These are phyloP conservation scores for Lasiosphaeris hirsuta DNA, from an alignment of 495 filamentous ascomycete genomes.

Conservation along the genomic window DNA sequence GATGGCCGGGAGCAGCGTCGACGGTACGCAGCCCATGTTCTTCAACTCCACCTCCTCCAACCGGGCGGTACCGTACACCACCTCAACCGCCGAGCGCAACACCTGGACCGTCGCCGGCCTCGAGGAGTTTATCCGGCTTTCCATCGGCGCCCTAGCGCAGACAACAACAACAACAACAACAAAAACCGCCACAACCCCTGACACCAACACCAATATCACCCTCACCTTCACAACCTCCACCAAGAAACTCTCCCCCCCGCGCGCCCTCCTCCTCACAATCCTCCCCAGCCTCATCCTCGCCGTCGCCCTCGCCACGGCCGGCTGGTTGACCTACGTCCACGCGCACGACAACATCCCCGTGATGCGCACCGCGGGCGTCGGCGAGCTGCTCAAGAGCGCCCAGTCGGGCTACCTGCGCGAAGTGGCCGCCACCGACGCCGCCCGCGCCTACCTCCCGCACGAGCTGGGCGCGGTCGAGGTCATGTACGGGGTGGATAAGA, in stretches of 20 bases:
- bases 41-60: constrained; percentile 22
- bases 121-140: constrained; percentile 21
- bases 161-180: constrained; percentile 19
- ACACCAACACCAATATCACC: background rate
- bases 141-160: constrained; percentile 28
- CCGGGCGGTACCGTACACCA: constrained; percentile 19
- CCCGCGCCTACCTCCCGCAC: constrained; percentile 23
- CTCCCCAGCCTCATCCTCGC: constrained; percentile 15
- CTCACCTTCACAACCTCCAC: constrained; percentile 5
- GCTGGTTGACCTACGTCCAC: constrained; percentile 16
- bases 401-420: constrained; percentile 26
- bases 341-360: constrained; percentile 21
- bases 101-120: constrained; percentile 26
- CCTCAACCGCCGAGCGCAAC: constrained; percentile 13
- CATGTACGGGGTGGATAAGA: constrained; percentile 21
- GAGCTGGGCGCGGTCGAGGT: constrained; percentile 21
- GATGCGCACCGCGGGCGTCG: constrained; percentile 15
- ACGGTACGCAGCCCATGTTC: constrained; percentile 30
- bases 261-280: constrained; percentile 18
- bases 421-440: constrained; percentile 21
- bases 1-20: constrained; percentile 19
- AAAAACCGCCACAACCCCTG: background rate
- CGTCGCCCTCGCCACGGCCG: background rate
- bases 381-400: constrained; percentile 27
- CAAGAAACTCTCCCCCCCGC: constrained; percentile 10